These are phyloP conservation scores for Tolypocladium ophioglossoides DNA, from an alignment of 2,329 filamentous ascomycete genomes.

Conservation along the genomic window DNA sequence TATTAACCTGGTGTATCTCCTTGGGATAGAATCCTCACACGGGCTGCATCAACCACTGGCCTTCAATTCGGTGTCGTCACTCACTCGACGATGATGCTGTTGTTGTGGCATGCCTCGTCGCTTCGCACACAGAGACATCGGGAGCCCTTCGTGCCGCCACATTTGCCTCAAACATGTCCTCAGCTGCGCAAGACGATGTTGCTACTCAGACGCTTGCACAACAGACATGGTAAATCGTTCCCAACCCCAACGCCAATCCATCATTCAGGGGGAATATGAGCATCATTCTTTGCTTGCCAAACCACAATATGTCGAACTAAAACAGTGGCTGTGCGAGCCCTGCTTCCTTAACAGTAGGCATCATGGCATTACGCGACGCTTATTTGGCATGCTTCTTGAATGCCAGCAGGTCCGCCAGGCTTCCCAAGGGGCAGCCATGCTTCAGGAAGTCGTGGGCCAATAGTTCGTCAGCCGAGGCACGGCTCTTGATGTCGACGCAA, in stretches of 20 bases:
- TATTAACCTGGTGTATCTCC: neutral
- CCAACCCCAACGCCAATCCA: conserved; percentile 5
- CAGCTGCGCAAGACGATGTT: neutral
- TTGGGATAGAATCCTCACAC: neutral
- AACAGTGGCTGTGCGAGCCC: neutral
- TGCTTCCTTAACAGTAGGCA: neutral
- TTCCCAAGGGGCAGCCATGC: conserved; percentile 74
- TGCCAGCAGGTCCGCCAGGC: conserved; percentile 75
- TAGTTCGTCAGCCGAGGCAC: conserved; percentile 84
- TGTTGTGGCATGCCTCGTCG: neutral
- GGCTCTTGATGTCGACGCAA: conserved; percentile 90
- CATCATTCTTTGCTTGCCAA: neutral
- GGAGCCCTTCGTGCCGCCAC: neutral
- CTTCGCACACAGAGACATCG: neutral
- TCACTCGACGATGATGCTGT: neutral
- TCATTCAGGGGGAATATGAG: neutral
- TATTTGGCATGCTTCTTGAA: conserved; percentile 71
- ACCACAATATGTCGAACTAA: neutral
- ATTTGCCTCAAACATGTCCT: neutral
- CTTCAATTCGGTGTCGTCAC: neutral
- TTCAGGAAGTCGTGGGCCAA: conserved; percentile 89
- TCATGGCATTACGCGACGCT: conserved; percentile 4
- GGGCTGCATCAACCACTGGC: neutral
- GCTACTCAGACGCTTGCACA: conserved; percentile 3
- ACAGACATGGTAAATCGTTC: neutral